Conservation (phyloP, 306 rosid species). For the Glycine latifolia region DNA sequence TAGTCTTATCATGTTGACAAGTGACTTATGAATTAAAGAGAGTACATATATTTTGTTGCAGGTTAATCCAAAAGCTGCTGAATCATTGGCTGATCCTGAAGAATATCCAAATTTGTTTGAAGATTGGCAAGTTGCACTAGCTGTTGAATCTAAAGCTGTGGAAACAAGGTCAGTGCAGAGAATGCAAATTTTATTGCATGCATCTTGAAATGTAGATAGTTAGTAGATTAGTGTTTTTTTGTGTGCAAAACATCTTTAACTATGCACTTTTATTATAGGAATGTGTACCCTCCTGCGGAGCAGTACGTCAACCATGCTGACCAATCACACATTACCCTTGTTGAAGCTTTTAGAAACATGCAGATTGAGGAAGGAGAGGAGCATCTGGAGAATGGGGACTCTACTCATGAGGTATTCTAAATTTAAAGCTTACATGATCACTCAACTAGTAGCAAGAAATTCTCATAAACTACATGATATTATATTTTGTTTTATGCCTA, state of each 20-base stretch:
- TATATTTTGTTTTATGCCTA: slow-evolving; percentile 14
- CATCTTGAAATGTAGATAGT: slow-evolving; percentile 11
- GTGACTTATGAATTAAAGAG: slow-evolving; percentile 11
- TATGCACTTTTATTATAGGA: slow-evolving; percentile 62
- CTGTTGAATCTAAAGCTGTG: slow-evolving; percentile 80
- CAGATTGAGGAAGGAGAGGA: slow-evolving; percentile 74
- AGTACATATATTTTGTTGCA: slow-evolving; percentile 46
- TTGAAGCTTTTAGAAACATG: slow-evolving; percentile 84
- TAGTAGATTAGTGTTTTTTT: slow-evolving; percentile 4
- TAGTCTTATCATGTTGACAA: slow-evolving; percentile 24
- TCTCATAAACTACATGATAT: too few species aligned
- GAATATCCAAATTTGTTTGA: slow-evolving; percentile 96
- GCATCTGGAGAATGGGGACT: slow-evolving; percentile 84
- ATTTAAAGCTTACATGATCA: too few species aligned
- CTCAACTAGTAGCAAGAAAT: too few species aligned
- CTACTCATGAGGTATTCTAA: slow-evolving; percentile 69
- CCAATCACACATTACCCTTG: slow-evolving; percentile 76
- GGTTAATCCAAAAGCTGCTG: slow-evolving; percentile 98
- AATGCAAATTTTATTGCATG: slow-evolving; percentile 26
- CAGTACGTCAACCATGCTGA: slow-evolving; percentile 69
- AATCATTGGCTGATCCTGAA: slow-evolving; percentile 96
- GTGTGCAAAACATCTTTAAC: slow-evolving; percentile 16
- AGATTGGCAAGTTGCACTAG: slow-evolving; percentile 96
- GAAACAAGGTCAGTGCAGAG: slow-evolving; percentile 66
- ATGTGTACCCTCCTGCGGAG: slow-evolving; percentile 75